A percentile compares a stretch with the other conserved stretches of the same genome.
phyloP scores from a whole-genome alignment of 805 yeast genomes.

The Hanseniaspora clermontiae region DNA sequence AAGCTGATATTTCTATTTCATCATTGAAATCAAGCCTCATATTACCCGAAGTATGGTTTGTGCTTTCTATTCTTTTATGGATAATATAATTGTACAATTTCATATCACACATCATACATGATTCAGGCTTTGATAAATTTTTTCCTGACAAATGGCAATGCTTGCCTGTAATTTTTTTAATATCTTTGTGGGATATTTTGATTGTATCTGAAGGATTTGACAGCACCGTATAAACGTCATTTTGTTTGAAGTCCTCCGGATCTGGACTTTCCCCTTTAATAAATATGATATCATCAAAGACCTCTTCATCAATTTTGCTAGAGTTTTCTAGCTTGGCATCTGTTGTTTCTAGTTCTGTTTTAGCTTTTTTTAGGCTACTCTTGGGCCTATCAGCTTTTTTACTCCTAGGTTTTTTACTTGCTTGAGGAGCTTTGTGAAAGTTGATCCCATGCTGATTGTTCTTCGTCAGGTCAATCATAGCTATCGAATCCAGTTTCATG shows the following conservation, averaged over 20 bases:
- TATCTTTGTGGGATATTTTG: neutral
- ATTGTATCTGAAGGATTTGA: neutral
- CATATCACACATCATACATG: slow-evolving; percentile 4
- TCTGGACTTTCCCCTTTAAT: slow-evolving; percentile 4
- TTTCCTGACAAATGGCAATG: neutral
- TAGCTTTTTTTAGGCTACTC: neutral
- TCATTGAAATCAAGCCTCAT: neutral
- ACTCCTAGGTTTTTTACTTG: neutral
- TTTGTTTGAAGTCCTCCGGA: neutral
- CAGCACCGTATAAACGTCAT: neutral
- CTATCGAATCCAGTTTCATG: neutral
- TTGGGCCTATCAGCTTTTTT: neutral
- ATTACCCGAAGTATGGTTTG: neutral
- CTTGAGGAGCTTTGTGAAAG: neutral
- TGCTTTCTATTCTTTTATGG: neutral
- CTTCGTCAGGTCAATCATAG: neutral
- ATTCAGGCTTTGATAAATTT: neutral
- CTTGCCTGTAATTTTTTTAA: neutral
- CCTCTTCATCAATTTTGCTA: neutral
- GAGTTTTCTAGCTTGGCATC: neutral
- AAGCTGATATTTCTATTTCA: neutral
- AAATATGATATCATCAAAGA: neutral
- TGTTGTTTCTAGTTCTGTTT: neutral
- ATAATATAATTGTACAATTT: slow-evolving; percentile 5
- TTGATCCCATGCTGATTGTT: neutral